These are phyloP conservation scores for Alternaria angustiovoidea DNA, from an alignment of 2,329 filamentous ascomycete species.

Conservation along the genomic window DNA sequence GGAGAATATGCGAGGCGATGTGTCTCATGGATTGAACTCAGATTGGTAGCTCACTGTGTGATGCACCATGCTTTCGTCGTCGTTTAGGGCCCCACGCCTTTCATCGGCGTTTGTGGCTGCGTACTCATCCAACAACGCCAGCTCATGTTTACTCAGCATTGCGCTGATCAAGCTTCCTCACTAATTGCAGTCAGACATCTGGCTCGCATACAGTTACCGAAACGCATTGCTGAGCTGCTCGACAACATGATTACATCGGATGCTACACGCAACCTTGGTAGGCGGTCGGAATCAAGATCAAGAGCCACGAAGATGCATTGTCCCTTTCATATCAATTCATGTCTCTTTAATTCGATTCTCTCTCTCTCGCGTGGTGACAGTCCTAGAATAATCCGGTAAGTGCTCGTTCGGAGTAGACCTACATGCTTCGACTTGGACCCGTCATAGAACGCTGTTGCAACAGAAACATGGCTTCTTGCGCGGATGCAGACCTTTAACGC, in stretches of 20 bases:
- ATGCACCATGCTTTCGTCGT: neutral
- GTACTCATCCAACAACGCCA: neutral
- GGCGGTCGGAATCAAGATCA: neutral
- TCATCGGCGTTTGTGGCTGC: neutral
- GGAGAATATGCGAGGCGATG: neutral
- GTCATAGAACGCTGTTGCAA: neutral
- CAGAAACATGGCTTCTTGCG: neutral
- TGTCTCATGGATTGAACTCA: neutral
- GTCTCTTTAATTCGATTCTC: neutral
- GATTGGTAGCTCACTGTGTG: neutral
- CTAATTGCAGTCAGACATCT: neutral
- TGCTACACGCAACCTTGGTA: neutral
- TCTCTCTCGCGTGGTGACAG: neutral
- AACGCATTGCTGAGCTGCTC: neutral
- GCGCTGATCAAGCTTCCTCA: neutral
- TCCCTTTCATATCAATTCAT: too few species aligned
- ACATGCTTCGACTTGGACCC: neutral
- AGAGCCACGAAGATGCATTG: neutral
- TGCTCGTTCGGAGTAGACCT: neutral
- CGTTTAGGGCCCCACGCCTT: neutral
- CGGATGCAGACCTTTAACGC: neutral
- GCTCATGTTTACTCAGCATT: neutral
- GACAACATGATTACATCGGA: neutral
- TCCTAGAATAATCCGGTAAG: neutral
- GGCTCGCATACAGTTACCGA: neutral